phyloP scores from a whole-genome alignment of 495 filamentous ascomycete genomes.

The Aspergillus leporis region DNA sequence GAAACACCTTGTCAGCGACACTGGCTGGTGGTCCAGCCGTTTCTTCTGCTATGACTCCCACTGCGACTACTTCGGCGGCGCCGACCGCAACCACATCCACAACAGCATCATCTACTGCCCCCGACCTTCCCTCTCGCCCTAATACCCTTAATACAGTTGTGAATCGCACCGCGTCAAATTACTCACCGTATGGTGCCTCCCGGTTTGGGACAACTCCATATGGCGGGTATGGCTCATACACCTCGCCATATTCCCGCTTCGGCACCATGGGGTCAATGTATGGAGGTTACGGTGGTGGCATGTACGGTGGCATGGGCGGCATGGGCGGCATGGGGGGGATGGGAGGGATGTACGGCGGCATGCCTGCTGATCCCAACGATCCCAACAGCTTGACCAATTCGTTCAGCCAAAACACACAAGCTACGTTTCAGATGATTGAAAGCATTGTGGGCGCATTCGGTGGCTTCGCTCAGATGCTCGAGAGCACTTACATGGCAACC shows the following conservation, averaged over 20 bases:
- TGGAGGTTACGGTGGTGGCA: constrained; percentile 49
- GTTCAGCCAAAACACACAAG: constrained; percentile 87
- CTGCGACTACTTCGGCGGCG: constrained; percentile 39
- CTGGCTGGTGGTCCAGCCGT: constrained; percentile 39
- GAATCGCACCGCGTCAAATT: constrained; percentile 79
- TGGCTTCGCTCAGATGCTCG: constrained; percentile 98
- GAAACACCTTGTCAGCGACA: constrained; percentile 39
- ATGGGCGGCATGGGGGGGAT: constrained; percentile 57
- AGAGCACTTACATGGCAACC: constrained; percentile 99
- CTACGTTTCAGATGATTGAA: constrained; percentile 99
- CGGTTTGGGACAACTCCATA: constrained; percentile 56
- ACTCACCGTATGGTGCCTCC: constrained; percentile 71
- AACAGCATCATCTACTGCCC: constrained; percentile 51
- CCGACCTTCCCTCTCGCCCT: constrained; percentile 79
- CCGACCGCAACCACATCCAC: constrained; percentile 45
- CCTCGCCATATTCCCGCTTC: constrained; percentile 67
- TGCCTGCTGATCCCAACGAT: constrained; percentile 74
- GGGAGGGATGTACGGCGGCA: constrained; percentile 44
- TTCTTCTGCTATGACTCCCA: constrained; percentile 32
- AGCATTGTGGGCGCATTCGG: constrained; percentile 96
- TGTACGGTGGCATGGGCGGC: constrained; percentile 56
- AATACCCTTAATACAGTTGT: constrained; percentile 73
- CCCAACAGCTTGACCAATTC: constrained; percentile 88
- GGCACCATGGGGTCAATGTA: constrained; percentile 63
- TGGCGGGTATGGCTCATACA: constrained; percentile 52